Base-by-base conservation (phyloP, 805 yeast species). In the Zygoascus ofunaensis region DNA sequence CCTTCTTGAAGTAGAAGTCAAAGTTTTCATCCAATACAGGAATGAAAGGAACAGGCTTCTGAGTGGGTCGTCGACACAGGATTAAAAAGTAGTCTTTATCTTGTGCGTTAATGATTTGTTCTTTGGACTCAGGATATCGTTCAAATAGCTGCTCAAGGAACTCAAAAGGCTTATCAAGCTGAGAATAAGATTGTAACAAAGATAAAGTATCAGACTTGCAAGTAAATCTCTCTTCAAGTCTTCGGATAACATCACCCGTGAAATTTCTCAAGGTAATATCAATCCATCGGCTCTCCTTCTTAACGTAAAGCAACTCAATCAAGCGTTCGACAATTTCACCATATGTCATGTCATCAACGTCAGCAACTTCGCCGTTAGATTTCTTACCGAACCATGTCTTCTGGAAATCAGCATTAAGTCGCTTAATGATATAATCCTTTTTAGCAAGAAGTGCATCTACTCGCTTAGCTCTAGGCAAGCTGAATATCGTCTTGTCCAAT, bases 31-130 rank as follows among this genome's bases (percentile, higher is more conserved):
- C 95, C 64, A 92, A 74, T 18, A 86, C 83, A 42, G 99, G 99
- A 56, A 92, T 89, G 56, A 92, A 92, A 52, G 98, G 98, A 62
- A 87, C 96, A 28, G 99, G 99, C 70, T 92, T 92, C 71, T 90
- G 97, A 49, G 68, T 60, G 56, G 95, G 95, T 60, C 79, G 79
- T 53, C 79, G 73, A 63, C 95, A 85, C 58, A 82, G 72, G 63
- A 78, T 77, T 67, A 92, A 74, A 76, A 92, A 92, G 74, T 70
- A 84, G 65, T 92, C 97, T 65, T 83, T 79, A 71, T 92, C 99
- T 70, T 89, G 96, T 62, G 94, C 95, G 59, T 85, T 86, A 63
- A 92, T 73, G 62, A 87, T 77, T 70, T 92, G 98, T 34, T 72
- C 70, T 57, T 71, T 76, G 37, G 95, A 87, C 28, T 67, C 77